Evolutionary conservation across 106 monocot species (phyloP), one percentile per base, ranked within the genome.

Genomic region (Allium cepa): DNA sequence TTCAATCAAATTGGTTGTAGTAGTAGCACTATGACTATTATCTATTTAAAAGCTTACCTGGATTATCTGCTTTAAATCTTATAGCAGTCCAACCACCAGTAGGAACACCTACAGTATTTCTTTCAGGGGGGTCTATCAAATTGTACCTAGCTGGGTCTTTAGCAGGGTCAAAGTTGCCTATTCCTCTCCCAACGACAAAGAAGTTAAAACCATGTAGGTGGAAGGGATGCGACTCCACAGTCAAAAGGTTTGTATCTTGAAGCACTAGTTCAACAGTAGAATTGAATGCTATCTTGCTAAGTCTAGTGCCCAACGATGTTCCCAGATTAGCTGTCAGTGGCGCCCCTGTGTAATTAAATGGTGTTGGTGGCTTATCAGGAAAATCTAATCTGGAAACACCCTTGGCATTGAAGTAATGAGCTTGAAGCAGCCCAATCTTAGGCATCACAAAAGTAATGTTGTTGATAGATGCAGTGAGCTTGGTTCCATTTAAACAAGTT

Each of bases 311-410:
- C 10, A 45, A 9, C 47, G 57, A 26, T 8, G 74, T 59, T 14
- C 53, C 62, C 0, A 63, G 76, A 36, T 76, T 76, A 17, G 76
- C 76, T 3, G 56, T 70, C 55, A 57, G 27, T 16, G 76, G 76
- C 14, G 56, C 70, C 9, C 64, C 63, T 0, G 76, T 76, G 70
- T 63, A 76, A 46, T 76, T 70, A 26, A 70, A 76, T 22, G 47
- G 8, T 7, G 4, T 50, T 16, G 52, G 47, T 0, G 76, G 76
- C 70, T 18, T 57, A 16, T 70, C 76, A 17, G 70, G 76, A 28
- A 76, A 76, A 46, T 76, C 76, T 7, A 28, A 16, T 1, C 62
- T 47, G 76, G 70, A 76, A 12, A 70, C 76, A 4, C 76, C 76
- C 26, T 64, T 63, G 4, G 58, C 47, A 22, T 49, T 49, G 16